A percentile compares a stretch with the other conserved stretches of the same genome.
Conservation (phyloP, 129 eudicot genomes). For the Daucus carota region DH1_v3.0 NC_030387.2:41502001-41502500, state of each 20-base stretch:
- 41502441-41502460: background rate
- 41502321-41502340: slow-evolving; percentile 89
- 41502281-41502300: slow-evolving; percentile 94
- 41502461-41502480: background rate
- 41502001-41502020: too few relatives aligned
- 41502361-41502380: slow-evolving; percentile 70
- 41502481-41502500: too few relatives aligned
- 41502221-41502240: slow-evolving; percentile 66
- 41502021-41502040: too few relatives aligned
- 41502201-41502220: background rate
- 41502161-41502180: background rate
- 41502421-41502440: background rate
- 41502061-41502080: too few relatives aligned
- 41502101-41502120: background rate
- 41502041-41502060: too few relatives aligned
- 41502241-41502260: slow-evolving; percentile 91
- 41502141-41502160: background rate
- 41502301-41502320: slow-evolving; percentile 96
- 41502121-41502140: background rate
- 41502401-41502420: slow-evolving; percentile 47
- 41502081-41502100: background rate
- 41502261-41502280: slow-evolving; percentile 81
- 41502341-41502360: slow-evolving; percentile 87
- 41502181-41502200: background rate
- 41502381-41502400: slow-evolving; percentile 56